A percentile compares a stretch with the other conserved stretches of the same genome.
Conservation (phyloP, 2,329 filamentous ascomycete species). For the Neoarthrinium moseri region DNA sequence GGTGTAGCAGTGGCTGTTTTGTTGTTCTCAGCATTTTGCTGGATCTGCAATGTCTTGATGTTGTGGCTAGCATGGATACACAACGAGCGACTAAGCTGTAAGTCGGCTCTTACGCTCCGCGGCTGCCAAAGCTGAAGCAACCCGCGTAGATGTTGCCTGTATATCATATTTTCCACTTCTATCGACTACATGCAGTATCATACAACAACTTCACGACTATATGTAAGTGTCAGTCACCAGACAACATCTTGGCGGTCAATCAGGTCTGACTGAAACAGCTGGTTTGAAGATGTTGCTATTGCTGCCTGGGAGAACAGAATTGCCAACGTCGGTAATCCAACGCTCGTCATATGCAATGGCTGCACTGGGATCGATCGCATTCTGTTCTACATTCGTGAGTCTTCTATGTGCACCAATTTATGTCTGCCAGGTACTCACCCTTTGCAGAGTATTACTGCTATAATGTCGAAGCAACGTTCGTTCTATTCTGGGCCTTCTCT, state of each 20-base stretch:
- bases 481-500: slow-evolving; percentile 14
- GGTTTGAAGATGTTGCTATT: slow-evolving; percentile 13
- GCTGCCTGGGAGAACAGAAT: slow-evolving; percentile 12
- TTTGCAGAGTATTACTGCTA: slow-evolving; percentile 13
- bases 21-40: slow-evolving; percentile 12
- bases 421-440: background rate
- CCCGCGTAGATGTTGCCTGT: slow-evolving; percentile 15
- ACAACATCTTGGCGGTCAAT: no score
- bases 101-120: background rate
- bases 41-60: slow-evolving; percentile 12
- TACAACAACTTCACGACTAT: slow-evolving; percentile 17
- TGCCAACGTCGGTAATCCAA: slow-evolving; percentile 10
- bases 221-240: slow-evolving; percentile 9
- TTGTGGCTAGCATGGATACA: slow-evolving; percentile 17
- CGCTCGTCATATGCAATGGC: slow-evolving; percentile 12
- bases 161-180: slow-evolving; percentile 17
- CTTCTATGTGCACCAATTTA: background rate
- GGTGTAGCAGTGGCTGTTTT: slow-evolving; percentile 15
- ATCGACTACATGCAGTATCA: slow-evolving; percentile 14
- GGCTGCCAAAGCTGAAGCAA: background rate
- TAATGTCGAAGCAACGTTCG: slow-evolving; percentile 14
- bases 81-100: slow-evolving; percentile 17
- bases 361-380: slow-evolving; percentile 13
- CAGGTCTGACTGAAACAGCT: slow-evolving; percentile 5
- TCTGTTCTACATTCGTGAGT: slow-evolving; percentile 18